Conservation (phyloP, 176 grass and related monocot genomes). For the Canna indica region DNA sequence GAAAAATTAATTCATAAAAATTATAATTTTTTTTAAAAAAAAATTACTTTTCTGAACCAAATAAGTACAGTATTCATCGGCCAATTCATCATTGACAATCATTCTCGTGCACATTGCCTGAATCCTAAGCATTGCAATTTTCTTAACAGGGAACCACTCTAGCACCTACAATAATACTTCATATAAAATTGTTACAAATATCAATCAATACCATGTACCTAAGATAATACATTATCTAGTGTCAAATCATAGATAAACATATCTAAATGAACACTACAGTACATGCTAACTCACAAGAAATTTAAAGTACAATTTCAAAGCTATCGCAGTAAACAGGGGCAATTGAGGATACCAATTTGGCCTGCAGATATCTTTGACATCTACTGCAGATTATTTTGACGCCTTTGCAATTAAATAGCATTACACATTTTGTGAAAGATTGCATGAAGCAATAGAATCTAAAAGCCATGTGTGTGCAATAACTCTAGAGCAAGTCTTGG, state of each 20-base stretch:
- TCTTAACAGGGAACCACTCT: no score
- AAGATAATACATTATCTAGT: not conserved
- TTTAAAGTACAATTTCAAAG: not conserved
- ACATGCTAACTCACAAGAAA: not conserved
- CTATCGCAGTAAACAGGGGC: not conserved
- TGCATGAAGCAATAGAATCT: slow-evolving; percentile 80
- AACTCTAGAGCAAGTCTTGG: slow-evolving; percentile 31
- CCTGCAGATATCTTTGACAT: not conserved
- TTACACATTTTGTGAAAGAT: slow-evolving; percentile 21
- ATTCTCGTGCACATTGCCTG: no score
- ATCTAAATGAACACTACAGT: not conserved
- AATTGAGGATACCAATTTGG: not conserved
- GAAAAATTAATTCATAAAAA: no score
- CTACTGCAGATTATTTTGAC: not conserved
- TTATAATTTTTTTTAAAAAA: no score
- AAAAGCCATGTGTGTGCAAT: slow-evolving; percentile 88
- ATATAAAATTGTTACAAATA: no score
- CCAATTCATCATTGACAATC: no score
- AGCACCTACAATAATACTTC: no score
- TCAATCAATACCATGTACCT: not conserved
- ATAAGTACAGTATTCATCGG: no score
- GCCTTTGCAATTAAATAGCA: not conserved
- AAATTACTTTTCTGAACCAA: no score
- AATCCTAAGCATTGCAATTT: no score
- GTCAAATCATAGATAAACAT: not conserved